Conservation (phyloP, 2,329 filamentous ascomycete genomes). For the Aspergillus melleus region DNA sequence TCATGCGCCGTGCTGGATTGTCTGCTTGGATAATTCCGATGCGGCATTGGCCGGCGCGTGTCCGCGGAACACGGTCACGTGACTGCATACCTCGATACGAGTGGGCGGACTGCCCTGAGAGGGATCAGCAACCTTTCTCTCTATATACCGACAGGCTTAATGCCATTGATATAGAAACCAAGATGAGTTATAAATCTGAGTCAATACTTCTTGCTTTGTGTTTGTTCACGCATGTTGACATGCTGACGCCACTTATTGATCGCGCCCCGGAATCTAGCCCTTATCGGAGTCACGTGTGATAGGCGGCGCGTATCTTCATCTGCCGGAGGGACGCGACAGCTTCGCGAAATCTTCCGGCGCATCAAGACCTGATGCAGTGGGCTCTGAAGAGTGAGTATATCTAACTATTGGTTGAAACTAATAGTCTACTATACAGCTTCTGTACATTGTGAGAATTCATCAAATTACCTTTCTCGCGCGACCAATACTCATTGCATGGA, state of each 20-base stretch:
- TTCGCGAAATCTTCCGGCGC: background rate
- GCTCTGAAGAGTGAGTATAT: background rate
- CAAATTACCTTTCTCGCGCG: constrained; percentile 21
- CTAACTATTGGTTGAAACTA: background rate
- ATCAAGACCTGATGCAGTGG: background rate
- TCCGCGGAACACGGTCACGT: constrained; percentile 3
- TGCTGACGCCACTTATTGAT: background rate
- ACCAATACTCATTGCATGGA: constrained; percentile 21
- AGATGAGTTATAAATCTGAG: background rate
- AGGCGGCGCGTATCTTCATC: constrained; percentile 9
- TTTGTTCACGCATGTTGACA: too few species aligned
- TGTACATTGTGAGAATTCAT: constrained; percentile 4
- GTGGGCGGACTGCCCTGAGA: too few species aligned
- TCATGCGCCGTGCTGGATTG: constrained; percentile 5
- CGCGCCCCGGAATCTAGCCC: constrained; percentile 6
- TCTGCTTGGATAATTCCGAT: constrained; percentile 6
- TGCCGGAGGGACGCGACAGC: constrained; percentile 8
- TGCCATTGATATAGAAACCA: background rate
- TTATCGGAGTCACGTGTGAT: constrained; percentile 27
- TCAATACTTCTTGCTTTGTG: background rate
- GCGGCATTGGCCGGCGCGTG: constrained; percentile 8
- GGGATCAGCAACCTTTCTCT: too few species aligned
- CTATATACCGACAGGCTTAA: background rate
- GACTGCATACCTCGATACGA: background rate
- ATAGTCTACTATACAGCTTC: constrained; percentile 12